Percentiles rank a stretch among this genome's conserved stretches.
Evolutionary conservation across 2,329 filamentous ascomycete species (phyloP).

Genomic region (Cercospora sojina): DNA sequence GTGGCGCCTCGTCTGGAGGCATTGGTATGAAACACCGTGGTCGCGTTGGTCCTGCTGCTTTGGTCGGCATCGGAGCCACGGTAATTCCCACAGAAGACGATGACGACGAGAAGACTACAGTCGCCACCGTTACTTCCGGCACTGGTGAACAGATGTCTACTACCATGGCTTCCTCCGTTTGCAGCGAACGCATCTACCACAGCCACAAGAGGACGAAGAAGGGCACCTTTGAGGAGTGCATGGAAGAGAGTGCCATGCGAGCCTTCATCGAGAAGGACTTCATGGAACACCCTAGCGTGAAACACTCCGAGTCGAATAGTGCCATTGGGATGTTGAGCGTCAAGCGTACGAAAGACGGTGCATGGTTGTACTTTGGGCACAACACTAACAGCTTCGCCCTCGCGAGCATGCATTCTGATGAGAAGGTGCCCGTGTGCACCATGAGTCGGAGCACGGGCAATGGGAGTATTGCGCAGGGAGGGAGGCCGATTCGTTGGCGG

Average conservation of each 20-base stretch:
- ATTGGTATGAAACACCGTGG: conserved; percentile 98
- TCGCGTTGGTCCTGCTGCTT: conserved; percentile 84
- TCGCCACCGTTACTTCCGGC: conserved; percentile 86
- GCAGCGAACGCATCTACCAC: conserved; percentile 76
- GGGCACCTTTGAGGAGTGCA: conserved; percentile 54
- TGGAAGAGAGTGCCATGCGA: conserved; percentile 67
- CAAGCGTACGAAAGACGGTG: conserved; percentile 74
- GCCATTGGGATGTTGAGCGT: conserved; percentile 89
- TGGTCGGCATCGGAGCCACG: conserved; percentile 87
- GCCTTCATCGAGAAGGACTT: conserved; percentile 86
- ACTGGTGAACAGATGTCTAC: conserved; percentile 98
- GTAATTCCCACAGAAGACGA: conserved; percentile 74
- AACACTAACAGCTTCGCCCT: conserved; percentile 87
- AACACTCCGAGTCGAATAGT: conserved; percentile 73
- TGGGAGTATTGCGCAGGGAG: conserved; percentile 43
- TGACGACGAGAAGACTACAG: conserved; percentile 67
- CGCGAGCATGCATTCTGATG: conserved; percentile 80
- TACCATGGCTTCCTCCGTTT: conserved; percentile 83
- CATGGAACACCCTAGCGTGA: conserved; percentile 85
- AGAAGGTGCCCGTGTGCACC: conserved; percentile 72
- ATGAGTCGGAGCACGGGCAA: conserved; percentile 74
- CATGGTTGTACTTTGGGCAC: conserved; percentile 89
- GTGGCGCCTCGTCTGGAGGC: conserved; percentile 91
- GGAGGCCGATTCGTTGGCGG: conserved; percentile 25
- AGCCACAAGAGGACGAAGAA: conserved; percentile 59